Percentiles rank a stretch among this genome's conserved stretches.
Evolutionary conservation across 768 basidiomycete genomes (phyloP).

Genomic region (Tephrocybe sp.): DNA sequence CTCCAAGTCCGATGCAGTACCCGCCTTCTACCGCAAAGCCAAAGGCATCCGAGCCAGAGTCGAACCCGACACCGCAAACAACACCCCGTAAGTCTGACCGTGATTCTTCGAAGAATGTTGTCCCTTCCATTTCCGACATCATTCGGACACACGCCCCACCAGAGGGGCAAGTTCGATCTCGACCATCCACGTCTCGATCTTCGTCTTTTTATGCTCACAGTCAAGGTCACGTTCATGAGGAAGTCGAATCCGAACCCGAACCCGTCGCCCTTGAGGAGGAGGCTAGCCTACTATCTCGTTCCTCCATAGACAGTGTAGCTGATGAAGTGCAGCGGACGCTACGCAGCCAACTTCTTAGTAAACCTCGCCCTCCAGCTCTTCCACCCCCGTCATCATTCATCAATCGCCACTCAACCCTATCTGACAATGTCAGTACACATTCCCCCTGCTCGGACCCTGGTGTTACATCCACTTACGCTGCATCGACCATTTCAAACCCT

Average conservation of each 20-base stretch:
- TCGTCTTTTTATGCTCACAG: conserved; percentile 50
- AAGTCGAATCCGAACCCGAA: conserved; percentile 54
- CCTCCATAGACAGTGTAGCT: conserved; percentile 86
- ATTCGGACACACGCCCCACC: conserved; percentile 78
- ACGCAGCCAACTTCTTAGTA: conserved; percentile 51
- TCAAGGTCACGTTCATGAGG: conserved; percentile 50
- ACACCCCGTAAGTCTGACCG: conserved; percentile 13
- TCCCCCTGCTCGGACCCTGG: conserved; percentile 60
- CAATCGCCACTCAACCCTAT: conserved; percentile 51
- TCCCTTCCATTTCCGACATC: conserved; percentile 87
- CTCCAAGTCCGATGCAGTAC: conserved; percentile 24
- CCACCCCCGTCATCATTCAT: conserved; percentile 44
- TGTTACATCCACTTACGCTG: conserved; percentile 49
- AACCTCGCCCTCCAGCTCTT: conserved; percentile 31
- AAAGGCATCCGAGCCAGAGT: conserved; percentile 1
- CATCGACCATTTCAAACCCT: conserved; percentile 47
- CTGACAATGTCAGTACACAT: conserved; percentile 55
- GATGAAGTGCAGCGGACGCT: conserved; percentile 77
- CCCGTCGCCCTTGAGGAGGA: conserved; percentile 55
- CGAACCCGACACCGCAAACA: conserved; percentile 11
- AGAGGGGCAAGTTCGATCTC: conserved; percentile 48
- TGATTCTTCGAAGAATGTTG: conserved; percentile 46
- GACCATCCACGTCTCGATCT: conserved; percentile 42
- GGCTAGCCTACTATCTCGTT: conserved; percentile 68
- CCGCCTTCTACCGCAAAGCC: conserved; percentile 17